Evolutionary conservation across 345 rosid genomes (phyloP).

Genomic region (Lenwebbia sp.): DNA sequence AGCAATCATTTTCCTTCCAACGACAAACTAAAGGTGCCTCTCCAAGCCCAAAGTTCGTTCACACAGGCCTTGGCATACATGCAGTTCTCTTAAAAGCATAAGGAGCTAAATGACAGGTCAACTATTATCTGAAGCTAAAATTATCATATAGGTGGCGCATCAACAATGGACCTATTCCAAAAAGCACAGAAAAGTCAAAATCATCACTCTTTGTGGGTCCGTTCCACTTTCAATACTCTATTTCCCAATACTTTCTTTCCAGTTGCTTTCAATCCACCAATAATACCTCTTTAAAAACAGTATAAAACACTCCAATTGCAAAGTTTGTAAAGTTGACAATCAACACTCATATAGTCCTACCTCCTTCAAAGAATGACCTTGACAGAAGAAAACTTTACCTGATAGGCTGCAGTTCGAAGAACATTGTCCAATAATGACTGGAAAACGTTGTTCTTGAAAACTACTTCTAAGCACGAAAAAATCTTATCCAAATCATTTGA

Average conservation of each 20-base stretch:
- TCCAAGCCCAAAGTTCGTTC: neutral
- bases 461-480: constrained; percentile 59
- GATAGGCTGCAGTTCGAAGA: constrained; percentile 79
- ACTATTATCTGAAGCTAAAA: neutral
- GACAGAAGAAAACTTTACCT: constrained; percentile 26
- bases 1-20: neutral
- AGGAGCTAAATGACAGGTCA: neutral
- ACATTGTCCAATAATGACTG: constrained; percentile 73
- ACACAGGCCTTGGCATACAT: neutral
- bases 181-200: neutral
- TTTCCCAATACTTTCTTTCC: neutral
- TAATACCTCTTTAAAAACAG: neutral
- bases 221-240: neutral
- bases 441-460: constrained; percentile 72
- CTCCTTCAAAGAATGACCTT: neutral
- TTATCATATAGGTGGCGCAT: neutral
- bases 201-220: neutral
- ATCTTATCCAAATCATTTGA: constrained; percentile 54
- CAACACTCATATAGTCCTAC: neutral
- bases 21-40: neutral
- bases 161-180: neutral
- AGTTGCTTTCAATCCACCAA: neutral
- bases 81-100: neutral
- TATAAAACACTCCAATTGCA: neutral
- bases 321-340: neutral